Conservation (phyloP, 1,284 basidiomycete genomes). For the Leccinum insolens region DNA sequence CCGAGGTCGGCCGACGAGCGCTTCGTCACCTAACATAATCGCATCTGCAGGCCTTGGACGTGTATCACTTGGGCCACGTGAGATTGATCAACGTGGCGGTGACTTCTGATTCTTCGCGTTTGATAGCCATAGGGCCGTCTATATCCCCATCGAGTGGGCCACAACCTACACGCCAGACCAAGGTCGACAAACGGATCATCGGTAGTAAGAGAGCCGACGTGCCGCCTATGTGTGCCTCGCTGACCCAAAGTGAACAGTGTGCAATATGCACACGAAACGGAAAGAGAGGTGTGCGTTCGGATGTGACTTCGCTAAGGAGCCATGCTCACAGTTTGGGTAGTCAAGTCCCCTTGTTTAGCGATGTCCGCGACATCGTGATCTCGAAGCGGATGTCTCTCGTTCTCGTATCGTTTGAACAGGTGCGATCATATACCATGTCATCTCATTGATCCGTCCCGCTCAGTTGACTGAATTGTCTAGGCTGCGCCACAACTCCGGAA, state of each 20-base stretch:
- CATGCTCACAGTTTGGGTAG: conserved; percentile 37
- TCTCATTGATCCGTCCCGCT: background rate
- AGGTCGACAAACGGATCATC: conserved; percentile 75
- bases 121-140: conserved; percentile 72
- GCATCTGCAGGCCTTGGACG: conserved; percentile 43
- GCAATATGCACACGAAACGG: conserved; percentile 64
- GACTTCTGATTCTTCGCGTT: conserved; percentile 60
- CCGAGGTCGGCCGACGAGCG: too few species aligned
- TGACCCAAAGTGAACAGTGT: conserved; percentile 47
- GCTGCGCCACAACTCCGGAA: conserved; percentile 80
- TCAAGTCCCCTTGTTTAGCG: conserved; percentile 75
- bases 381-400: conserved; percentile 60
- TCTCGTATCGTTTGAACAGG: conserved; percentile 62
- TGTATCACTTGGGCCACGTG: conserved; percentile 67
- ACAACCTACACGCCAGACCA: conserved; percentile 57
- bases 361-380: conserved; percentile 74
- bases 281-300: conserved; percentile 61
- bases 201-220: conserved; percentile 47
- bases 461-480: conserved; percentile 36
- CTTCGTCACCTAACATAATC: accelerated
- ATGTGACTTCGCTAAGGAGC: background rate
- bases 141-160: conserved; percentile 52
- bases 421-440: conserved; percentile 23
- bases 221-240: background rate
- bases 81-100: conserved; percentile 77